Conservation (phyloP, 331 rosid species). For the Arachis monticola region DNA sequence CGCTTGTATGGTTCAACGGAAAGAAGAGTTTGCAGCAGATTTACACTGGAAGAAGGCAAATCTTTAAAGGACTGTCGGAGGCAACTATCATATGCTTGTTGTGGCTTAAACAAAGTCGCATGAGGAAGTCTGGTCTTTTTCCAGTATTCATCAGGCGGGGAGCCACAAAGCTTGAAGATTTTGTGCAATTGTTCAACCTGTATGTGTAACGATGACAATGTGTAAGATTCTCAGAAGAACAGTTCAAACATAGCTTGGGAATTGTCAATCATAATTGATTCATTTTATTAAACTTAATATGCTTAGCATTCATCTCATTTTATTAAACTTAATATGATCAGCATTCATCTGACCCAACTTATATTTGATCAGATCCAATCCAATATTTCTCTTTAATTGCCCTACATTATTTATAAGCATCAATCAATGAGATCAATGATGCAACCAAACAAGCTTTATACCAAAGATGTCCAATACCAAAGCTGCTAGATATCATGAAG, state of each 20-base stretch:
- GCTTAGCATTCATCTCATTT: constrained; percentile 29
- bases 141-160: constrained; percentile 96
- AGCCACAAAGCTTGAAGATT: constrained; percentile 93
- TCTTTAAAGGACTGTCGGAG: constrained; percentile 70
- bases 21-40: constrained; percentile 80
- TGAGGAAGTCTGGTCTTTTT: constrained; percentile 87
- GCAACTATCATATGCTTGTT: constrained; percentile 79
- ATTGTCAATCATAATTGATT: constrained; percentile 10
- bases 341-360: constrained; percentile 18
- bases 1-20: constrained; percentile 92
- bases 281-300: constrained; percentile 10
- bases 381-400: background rate
- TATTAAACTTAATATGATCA: constrained; percentile 26
- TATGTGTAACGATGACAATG: constrained; percentile 24
- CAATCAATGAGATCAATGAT: background rate
- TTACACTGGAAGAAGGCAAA: constrained; percentile 54
- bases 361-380: background rate
- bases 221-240: constrained; percentile 11
- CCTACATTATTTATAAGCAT: background rate
- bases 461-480: background rate
- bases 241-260: constrained; percentile 27
- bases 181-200: constrained; percentile 96
- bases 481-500: background rate
- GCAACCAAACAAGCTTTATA: background rate
- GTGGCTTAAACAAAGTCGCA: constrained; percentile 86